Evolutionary conservation across 2,329 filamentous ascomycete species (phyloP).

Genomic region (Dendrostoma leiphaemia): DNA sequence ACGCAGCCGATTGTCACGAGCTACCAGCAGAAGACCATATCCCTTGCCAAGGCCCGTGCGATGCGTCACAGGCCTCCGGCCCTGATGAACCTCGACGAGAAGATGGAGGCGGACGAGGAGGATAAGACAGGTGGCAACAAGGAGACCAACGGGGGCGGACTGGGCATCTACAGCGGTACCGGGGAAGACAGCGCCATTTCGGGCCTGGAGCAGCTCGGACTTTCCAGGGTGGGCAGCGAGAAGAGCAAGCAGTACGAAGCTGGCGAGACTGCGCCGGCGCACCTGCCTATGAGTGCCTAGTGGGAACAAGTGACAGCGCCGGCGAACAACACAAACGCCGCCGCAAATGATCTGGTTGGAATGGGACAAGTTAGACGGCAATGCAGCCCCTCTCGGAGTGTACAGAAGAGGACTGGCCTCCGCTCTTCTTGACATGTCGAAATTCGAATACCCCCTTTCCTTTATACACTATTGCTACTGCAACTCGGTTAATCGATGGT

Average conservation of each 20-base stretch:
- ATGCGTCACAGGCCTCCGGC: constrained; percentile 90
- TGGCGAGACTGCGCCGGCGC: constrained; percentile 20
- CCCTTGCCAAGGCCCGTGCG: constrained; percentile 79
- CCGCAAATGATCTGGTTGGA: too few species aligned
- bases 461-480: not conserved
- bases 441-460: constrained; percentile 11
- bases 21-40: constrained; percentile 97
- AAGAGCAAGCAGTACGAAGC: constrained; percentile 21
- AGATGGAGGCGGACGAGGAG: constrained; percentile 27
- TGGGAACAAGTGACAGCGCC: not conserved
- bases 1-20: constrained; percentile 79
- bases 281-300: constrained; percentile 30
- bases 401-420: not conserved
- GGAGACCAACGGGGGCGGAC: constrained; percentile 37
- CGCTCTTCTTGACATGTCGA: not conserved
- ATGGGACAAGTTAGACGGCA: not conserved
- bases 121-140: constrained; percentile 17
- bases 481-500: not conserved
- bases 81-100: constrained; percentile 69
- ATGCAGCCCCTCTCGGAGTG: not conserved
- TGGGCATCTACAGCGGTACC: constrained; percentile 28
- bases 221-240: constrained; percentile 33
- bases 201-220: constrained; percentile 38
- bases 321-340: too few species aligned
- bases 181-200: constrained; percentile 40